phyloP scores from a whole-genome alignment of 306 rosid genomes.

The Delonix regia region DNA sequence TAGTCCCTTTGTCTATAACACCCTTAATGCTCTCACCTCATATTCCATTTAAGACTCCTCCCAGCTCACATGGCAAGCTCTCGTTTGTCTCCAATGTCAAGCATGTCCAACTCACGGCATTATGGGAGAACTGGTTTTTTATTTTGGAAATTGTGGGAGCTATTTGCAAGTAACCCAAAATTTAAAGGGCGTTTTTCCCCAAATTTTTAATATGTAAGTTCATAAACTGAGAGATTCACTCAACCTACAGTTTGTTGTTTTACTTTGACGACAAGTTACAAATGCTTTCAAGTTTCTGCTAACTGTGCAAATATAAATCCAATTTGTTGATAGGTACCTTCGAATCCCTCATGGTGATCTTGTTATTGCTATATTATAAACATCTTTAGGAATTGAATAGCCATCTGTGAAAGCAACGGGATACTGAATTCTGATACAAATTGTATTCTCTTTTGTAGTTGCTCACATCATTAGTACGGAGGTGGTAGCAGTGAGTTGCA shows the following conservation, averaged over 20 bases:
- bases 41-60: background rate
- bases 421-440: slow-evolving; percentile 30
- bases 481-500: slow-evolving; percentile 63
- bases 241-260: background rate
- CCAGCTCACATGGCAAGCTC: background rate
- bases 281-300: background rate
- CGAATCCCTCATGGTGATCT: background rate
- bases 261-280: background rate
- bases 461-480: slow-evolving; percentile 83
- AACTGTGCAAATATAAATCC: background rate
- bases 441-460: slow-evolving; percentile 59
- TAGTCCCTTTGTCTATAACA: background rate
- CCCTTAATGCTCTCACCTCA: background rate
- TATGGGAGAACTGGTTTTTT: background rate
- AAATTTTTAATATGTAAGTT: background rate
- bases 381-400: background rate
- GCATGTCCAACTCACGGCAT: background rate
- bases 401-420: slow-evolving; percentile 14
- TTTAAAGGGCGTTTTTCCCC: background rate
- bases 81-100: background rate
- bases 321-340: background rate
- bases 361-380: background rate
- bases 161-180: background rate
- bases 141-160: background rate
- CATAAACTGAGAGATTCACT: slow-evolving; percentile 1